These are phyloP conservation scores for Claviceps fusiformis DNA, from an alignment of 2,329 filamentous ascomycete genomes.

Conservation along the genomic window DNA sequence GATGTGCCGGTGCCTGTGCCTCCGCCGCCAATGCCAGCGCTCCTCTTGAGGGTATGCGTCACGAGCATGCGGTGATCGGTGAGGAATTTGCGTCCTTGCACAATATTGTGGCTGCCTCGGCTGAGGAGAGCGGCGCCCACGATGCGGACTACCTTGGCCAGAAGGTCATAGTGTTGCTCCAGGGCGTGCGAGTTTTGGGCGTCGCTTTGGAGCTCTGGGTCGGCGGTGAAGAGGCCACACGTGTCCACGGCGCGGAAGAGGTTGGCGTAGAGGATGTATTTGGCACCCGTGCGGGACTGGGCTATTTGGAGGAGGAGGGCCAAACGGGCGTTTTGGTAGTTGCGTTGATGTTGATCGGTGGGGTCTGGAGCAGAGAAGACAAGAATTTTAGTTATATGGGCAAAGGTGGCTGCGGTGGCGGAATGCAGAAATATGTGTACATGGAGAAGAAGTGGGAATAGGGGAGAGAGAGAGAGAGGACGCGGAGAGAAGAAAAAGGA, in stretches of 20 bases:
- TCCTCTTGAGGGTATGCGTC: conserved; percentile 79
- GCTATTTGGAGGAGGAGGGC: conserved; percentile 73
- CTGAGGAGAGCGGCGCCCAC: conserved; percentile 71
- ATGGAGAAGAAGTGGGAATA: too few species aligned
- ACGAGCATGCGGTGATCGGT: conserved; percentile 72
- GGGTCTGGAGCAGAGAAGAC: conserved; percentile 18
- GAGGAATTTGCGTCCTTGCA: conserved; percentile 68
- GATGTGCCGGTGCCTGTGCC: conserved; percentile 23
- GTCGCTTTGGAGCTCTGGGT: conserved; percentile 82
- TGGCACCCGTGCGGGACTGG: conserved; percentile 72
- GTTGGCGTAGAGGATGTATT: conserved; percentile 76
- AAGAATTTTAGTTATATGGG: neutral
- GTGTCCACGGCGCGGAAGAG: conserved; percentile 70
- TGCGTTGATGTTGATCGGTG: conserved; percentile 30
- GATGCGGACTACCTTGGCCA: conserved; percentile 68
- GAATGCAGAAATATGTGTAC: neutral
- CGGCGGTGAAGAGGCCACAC: conserved; percentile 75
- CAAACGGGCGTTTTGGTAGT: conserved; percentile 56
- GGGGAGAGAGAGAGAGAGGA: neutral
- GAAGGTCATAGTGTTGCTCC: conserved; percentile 69
- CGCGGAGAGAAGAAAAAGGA: too few species aligned
- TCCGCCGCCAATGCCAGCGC: conserved; percentile 56
- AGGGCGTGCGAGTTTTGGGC: conserved; percentile 57
- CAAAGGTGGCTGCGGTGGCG: too few species aligned
- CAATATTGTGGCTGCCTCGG: conserved; percentile 68